Evolutionary conservation across 2,329 filamentous ascomycete genomes (phyloP).

Genomic region (Fusarium proliferatum): DNA sequence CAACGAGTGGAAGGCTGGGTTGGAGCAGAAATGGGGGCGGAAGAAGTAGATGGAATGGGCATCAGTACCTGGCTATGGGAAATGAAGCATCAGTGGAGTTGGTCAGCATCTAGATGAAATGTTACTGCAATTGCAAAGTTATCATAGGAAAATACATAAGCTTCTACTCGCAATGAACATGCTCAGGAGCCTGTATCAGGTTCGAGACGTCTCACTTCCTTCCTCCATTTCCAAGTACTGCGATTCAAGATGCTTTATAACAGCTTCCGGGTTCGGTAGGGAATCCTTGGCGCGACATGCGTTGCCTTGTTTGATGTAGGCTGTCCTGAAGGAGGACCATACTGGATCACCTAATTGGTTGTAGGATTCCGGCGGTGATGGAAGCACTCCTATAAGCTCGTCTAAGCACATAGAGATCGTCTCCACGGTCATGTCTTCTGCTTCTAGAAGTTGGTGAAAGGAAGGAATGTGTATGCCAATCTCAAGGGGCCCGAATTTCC

Average conservation of each 20-base stretch:
- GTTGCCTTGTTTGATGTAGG: neutral
- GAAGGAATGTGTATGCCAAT: neutral
- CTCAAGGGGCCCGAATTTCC: neutral
- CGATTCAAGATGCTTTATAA: neutral
- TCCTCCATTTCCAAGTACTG: neutral
- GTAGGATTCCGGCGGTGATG: no score
- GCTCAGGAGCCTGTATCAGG: neutral
- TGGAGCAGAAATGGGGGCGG: conserved; percentile 48
- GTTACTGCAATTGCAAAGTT: neutral
- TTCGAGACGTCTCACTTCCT: neutral
- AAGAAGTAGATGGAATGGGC: neutral
- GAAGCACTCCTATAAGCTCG: neutral
- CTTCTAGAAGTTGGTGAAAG: neutral
- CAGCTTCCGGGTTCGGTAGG: neutral
- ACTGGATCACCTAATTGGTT: neutral
- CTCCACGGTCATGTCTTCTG: neutral
- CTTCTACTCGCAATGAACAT: neutral
- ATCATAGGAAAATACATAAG: neutral
- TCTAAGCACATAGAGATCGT: neutral
- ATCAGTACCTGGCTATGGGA: neutral
- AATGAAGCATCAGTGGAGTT: conserved; percentile 23
- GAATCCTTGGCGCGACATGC: neutral
- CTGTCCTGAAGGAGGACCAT: neutral
- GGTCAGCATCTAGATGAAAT: conserved; percentile 1
- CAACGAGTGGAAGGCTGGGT: conserved; percentile 50